Percentiles rank a stretch among this genome's conserved stretches.
These are phyloP conservation scores for Nepenthes mirabilis DNA, from an alignment of 148 eudicot species.

Conservation along the genomic window DNA sequence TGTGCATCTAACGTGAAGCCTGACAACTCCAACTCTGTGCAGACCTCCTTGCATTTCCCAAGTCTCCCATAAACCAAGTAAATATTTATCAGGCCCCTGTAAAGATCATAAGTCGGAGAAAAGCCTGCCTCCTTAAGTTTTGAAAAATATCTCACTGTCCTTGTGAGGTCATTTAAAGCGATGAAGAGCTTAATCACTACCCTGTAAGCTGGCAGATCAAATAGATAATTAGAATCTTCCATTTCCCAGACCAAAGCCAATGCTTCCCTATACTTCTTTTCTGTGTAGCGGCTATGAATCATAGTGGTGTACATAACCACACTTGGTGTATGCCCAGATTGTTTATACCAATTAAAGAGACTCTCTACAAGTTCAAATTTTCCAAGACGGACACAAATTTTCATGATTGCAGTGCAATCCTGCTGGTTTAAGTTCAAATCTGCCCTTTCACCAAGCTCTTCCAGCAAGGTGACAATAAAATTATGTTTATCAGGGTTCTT, in stretches of 20 bases:
- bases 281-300: not conserved
- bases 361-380: constrained; percentile 72
- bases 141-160: constrained; percentile 60
- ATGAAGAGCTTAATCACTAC: constrained; percentile 72
- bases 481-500: constrained; percentile 59
- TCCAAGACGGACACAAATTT: constrained; percentile 51
- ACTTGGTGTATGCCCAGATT: not conserved
- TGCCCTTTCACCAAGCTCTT: constrained; percentile 70
- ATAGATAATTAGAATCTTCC: constrained; percentile 48
- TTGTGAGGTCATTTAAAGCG: constrained; percentile 65
- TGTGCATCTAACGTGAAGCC: constrained; percentile 55
- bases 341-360: constrained; percentile 20
- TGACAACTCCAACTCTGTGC: constrained; percentile 64
- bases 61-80: constrained; percentile 56
- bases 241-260: constrained; percentile 87
- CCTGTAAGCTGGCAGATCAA: constrained; percentile 78
- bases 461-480: constrained; percentile 42
- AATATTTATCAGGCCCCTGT: constrained; percentile 39
- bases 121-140: constrained; percentile 83
- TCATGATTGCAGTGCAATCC: constrained; percentile 85
- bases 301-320: constrained; percentile 1
- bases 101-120: constrained; percentile 35
- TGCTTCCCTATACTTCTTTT: constrained; percentile 51
- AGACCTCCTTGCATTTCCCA: constrained; percentile 71
- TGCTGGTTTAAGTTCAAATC: constrained; percentile 50